Evolutionary conservation across 148 eudicot genomes (phyloP), one percentile per base, ranked within the genome.

Genomic region (Silene latifolia): DNA sequence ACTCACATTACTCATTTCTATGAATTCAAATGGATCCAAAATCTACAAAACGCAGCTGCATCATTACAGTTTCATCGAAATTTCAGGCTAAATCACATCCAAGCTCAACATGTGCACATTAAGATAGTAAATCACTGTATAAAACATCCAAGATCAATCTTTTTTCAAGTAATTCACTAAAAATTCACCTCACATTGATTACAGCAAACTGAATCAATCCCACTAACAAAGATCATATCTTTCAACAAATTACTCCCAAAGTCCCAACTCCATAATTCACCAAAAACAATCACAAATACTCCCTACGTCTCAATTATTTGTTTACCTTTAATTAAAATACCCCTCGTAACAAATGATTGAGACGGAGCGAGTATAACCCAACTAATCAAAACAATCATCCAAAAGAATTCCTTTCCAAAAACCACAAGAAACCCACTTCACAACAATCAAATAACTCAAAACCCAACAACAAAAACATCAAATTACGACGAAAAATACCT

Each of bases 401-500:
- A 29, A 65, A 6, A 4, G 13, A 8, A 9, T 11, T 5, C 54
- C 48, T 32, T 71, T 18, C 17, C n/a, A 12, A 7, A 73, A 67
- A 59, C 88, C 63, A 73, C 63, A 74, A 17, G 48, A 23, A 63
- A 8, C 15, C 20, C 4, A 62, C 25, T n/a, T 70, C 17, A 18
- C 65, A 64, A 64, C 60, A 27, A 21, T 25, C 44, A 61, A 48
- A 20, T 12, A 18, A 53, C 15, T 14, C 24, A 8, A 78, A 47
- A 59, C 3, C 61, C 39, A 67, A 60, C 64, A 59, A 5, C 17
- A 9, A 23, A 57, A 8, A 32, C 57, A 63, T 8, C n/a, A 47
- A 65, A 63, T 51, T 39, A 39, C 56, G 56, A 51, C 17, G 17
- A 51, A 44, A 47, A 8, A 10, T 81, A 93, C 98, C 89, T 93